Evolutionary conservation across 768 basidiomycete genomes (phyloP).

Genomic region (Dendrothele bispora): DNA sequence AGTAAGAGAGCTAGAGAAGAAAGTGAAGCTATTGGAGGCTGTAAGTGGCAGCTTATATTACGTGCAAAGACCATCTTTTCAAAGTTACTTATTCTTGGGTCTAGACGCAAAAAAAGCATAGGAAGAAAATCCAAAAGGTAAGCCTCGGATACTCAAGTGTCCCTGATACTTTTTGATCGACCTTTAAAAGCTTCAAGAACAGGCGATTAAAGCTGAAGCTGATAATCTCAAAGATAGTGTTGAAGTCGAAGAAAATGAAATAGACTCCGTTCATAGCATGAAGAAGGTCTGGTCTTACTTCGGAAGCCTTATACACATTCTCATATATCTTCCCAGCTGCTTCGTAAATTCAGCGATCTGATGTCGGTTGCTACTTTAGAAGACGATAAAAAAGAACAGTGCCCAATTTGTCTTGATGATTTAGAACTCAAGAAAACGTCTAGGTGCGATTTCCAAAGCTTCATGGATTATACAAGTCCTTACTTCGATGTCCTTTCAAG

Average conservation of each 20-base stretch:
- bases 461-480: background rate
- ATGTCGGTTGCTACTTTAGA: conserved; percentile 36
- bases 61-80: background rate
- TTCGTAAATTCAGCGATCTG: conserved; percentile 38
- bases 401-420: conserved; percentile 36
- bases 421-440: conserved; percentile 32
- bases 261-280: conserved; percentile 36
- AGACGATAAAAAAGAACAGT: conserved; percentile 33
- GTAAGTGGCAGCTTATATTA: background rate
- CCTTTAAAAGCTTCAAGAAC: background rate
- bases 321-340: conserved; percentile 26
- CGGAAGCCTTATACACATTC: background rate
- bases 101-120: background rate
- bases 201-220: conserved; percentile 37
- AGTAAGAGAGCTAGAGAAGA: background rate
- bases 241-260: conserved; percentile 23
- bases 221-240: conserved; percentile 30
- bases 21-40: background rate
- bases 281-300: conserved; percentile 32
- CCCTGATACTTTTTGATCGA: background rate
- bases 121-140: background rate
- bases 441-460: conserved; percentile 25
- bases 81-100: background rate
- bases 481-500: conserved; percentile 22
- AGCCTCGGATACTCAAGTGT: background rate